A percentile compares a stretch with the other conserved stretches of the same genome.
These are phyloP conservation scores for Fallopia convolvulus DNA, from an alignment of 148 eudicot species.

Conservation along the genomic window DNA sequence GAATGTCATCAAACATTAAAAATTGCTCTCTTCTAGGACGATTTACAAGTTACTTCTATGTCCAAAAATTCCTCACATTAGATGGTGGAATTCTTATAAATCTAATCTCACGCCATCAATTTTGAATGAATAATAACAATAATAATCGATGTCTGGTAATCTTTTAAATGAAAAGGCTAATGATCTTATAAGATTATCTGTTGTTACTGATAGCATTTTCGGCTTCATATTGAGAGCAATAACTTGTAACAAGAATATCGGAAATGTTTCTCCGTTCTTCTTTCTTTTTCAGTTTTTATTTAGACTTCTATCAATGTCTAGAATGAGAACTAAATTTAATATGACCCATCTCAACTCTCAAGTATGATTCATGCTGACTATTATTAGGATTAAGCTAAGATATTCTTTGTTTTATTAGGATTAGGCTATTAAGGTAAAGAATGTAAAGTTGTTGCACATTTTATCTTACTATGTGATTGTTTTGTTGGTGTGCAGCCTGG, in stretches of 20 bases:
- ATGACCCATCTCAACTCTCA: neutral
- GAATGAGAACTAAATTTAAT: neutral
- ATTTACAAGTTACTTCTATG: neutral
- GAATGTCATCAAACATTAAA: neutral
- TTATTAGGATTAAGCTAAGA: neutral
- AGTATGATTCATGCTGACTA: neutral
- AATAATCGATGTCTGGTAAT: too few relatives aligned
- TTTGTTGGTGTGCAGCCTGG: slow-evolving; percentile 56
- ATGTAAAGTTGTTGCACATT: neutral
- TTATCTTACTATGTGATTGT: neutral
- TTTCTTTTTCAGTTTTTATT: neutral
- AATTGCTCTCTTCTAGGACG: neutral
- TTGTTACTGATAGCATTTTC: neutral
- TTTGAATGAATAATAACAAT: too few relatives aligned
- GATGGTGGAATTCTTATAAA: neutral
- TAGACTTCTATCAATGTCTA: neutral
- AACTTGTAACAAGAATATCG: neutral
- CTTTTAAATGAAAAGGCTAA: too few relatives aligned
- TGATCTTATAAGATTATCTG: neutral
- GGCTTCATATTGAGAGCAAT: neutral
- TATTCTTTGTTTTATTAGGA: neutral
- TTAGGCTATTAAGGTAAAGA: neutral
- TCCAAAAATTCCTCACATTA: neutral
- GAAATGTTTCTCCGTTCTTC: neutral
- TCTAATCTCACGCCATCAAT: too few relatives aligned